A percentile compares a stretch with the other conserved stretches of the same genome.
Evolutionary conservation across 2,329 filamentous ascomycete genomes (phyloP).

Genomic region (Phialophora tarda): DNA sequence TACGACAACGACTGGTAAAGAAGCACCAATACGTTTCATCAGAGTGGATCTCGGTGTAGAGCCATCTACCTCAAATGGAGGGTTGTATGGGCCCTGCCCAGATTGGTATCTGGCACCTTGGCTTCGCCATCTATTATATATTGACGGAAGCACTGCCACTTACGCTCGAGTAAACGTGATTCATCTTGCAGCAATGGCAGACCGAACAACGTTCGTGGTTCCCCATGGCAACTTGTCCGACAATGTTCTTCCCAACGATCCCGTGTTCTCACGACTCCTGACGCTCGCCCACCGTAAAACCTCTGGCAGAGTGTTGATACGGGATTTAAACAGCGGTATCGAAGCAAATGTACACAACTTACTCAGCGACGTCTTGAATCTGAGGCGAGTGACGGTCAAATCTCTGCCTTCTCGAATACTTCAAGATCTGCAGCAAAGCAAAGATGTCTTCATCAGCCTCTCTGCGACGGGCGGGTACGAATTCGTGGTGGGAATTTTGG

Average conservation of each 20-base stretch:
- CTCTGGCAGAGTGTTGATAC: constrained; percentile 36
- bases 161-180: not conserved
- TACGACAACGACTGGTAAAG: constrained; percentile 17
- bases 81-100: too few species aligned
- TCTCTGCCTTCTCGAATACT: constrained; percentile 24
- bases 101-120: too few species aligned
- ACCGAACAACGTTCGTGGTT: constrained; percentile 38
- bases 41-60: not conserved
- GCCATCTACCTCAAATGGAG: not conserved
- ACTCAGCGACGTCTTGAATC: constrained; percentile 41
- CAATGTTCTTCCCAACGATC: constrained; percentile 42
- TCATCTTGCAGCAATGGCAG: constrained; percentile 11
- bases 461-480: constrained; percentile 55
- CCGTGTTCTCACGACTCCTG: constrained; percentile 42
- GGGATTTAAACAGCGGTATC: constrained; percentile 42
- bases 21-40: too few species aligned
- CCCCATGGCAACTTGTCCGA: constrained; percentile 38
- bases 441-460: constrained; percentile 48
- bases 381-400: constrained; percentile 38
- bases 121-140: too few species aligned
- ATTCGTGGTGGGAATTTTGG: constrained; percentile 54
- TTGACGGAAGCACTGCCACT: too few species aligned
- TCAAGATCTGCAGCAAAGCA: constrained; percentile 35
- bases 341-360: constrained; percentile 43
- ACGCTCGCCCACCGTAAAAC: constrained; percentile 39